Evolutionary conservation across 2,329 filamentous ascomycete genomes (phyloP).

Genomic region (Emergomyces orientalis): DNA sequence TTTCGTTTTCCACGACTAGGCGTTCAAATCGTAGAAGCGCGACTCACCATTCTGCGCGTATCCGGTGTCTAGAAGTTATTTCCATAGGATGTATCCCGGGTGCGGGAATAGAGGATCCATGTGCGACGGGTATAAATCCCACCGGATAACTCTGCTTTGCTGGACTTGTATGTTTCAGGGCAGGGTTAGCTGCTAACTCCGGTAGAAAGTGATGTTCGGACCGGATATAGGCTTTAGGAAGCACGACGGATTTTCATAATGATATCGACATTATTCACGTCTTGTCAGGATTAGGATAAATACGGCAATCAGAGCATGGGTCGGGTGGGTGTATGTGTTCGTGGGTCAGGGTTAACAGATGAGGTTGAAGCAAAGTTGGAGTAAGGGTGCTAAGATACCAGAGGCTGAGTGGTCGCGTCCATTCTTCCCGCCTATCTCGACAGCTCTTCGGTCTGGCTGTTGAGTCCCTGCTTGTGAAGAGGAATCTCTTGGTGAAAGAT

Average conservation of each 20-base stretch:
- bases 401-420: neutral
- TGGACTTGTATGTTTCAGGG: neutral
- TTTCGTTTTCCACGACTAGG: too few relatives aligned
- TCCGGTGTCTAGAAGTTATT: neutral
- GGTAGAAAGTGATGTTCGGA: neutral
- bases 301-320: neutral
- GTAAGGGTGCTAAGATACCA: neutral
- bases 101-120: neutral
- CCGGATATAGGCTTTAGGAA: neutral
- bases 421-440: neutral
- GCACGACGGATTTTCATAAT: neutral
- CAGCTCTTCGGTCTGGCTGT: neutral
- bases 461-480: neutral
- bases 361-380: neutral
- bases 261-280: neutral
- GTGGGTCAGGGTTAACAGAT: neutral
- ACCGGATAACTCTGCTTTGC: neutral
- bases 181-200: neutral
- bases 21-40: too few relatives aligned
- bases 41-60: too few relatives aligned
- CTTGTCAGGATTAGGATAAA: neutral
- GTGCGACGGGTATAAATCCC: neutral
- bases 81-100: neutral
- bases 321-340: too few relatives aligned
- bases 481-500: neutral